phyloP scores from a whole-genome alignment of 73 alveolate species.

The Tetrahymena borealis region DNA sequence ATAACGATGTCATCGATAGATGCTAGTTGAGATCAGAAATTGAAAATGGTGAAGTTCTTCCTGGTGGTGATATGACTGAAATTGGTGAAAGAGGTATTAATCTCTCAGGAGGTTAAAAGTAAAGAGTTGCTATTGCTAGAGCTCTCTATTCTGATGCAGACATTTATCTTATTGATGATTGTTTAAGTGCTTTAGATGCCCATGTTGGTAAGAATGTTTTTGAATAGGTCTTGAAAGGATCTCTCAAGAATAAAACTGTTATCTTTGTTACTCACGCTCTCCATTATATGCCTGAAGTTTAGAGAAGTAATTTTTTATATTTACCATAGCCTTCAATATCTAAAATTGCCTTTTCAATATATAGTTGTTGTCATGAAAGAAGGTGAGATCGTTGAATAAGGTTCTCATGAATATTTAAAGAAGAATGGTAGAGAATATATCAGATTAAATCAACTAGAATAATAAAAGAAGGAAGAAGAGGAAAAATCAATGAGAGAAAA shows the following conservation, averaged over 20 bases:
- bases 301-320: not conserved
- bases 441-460: not conserved
- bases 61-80: conserved; percentile 24
- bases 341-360: too few species aligned
- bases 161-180: conserved; percentile 48
- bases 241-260: conserved; percentile 10
- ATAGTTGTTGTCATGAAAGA: not conserved
- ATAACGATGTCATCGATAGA: conserved; percentile 62
- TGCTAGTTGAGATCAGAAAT: conserved; percentile 51
- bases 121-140: conserved; percentile 46
- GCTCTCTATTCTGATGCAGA: conserved; percentile 44
- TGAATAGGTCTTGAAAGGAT: not conserved
- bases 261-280: conserved; percentile 24
- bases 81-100: conserved; percentile 38
- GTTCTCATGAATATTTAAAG: not conserved
- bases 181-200: conserved; percentile 46
- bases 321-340: too few species aligned
- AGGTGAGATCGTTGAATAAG: conserved; percentile 11
- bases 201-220: conserved; percentile 37
- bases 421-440: not conserved
- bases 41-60: conserved; percentile 65
- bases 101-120: conserved; percentile 46
- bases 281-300: not conserved
- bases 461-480: not conserved
- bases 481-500: not conserved